phyloP scores from a whole-genome alignment of 805 yeast genomes.

The Saccharomycopsis schoenii region DNA sequence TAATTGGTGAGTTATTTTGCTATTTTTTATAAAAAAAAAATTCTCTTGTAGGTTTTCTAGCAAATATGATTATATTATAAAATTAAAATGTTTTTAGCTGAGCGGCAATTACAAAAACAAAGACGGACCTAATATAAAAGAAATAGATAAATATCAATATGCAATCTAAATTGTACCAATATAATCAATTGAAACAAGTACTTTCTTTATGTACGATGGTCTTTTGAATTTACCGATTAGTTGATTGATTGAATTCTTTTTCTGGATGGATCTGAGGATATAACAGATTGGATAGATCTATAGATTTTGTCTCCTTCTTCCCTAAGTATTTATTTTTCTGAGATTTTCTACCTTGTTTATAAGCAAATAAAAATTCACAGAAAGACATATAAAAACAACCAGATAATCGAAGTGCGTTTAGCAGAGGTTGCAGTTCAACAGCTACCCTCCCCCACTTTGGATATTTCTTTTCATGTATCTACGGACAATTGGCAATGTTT shows the following conservation, averaged over 20 bases:
- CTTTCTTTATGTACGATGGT: neutral
- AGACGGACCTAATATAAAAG: neutral
- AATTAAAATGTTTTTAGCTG: neutral
- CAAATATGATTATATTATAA: neutral
- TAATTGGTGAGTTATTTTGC: neutral
- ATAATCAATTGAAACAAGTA: neutral
- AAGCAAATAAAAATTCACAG: neutral
- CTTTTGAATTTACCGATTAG: neutral
- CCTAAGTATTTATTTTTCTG: neutral
- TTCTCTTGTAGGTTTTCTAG: neutral
- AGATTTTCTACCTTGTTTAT: neutral
- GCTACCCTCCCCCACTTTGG: neutral
- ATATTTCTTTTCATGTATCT: too few relatives aligned
- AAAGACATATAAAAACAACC: neutral
- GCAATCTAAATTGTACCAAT: neutral
- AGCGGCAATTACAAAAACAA: neutral
- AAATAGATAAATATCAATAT: neutral
- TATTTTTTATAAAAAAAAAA: too few relatives aligned
- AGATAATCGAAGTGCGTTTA: neutral
- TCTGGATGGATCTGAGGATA: neutral
- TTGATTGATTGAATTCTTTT: neutral
- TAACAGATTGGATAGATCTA: neutral
- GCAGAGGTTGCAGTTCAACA: neutral
- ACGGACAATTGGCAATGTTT: too few relatives aligned
- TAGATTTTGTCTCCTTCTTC: neutral